Base-by-base conservation (phyloP, 805 yeast species). In the Candida ovalis region DNA sequence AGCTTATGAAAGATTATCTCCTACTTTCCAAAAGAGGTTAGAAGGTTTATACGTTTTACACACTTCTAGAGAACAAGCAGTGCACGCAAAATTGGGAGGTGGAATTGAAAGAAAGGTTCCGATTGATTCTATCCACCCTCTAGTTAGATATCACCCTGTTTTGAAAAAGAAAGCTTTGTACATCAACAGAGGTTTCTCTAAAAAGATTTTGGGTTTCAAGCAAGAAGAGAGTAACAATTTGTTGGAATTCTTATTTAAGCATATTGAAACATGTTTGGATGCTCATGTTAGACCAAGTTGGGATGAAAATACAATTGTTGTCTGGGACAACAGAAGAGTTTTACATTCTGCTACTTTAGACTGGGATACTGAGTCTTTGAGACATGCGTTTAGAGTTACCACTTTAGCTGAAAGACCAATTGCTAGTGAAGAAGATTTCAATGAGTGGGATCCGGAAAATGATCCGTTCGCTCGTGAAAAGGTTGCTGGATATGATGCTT, bases 281-380 rank as follows among this genome's bases (percentile, higher is more conserved):
- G 69, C 82, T 57, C 85, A 82, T 53, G 70, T 82, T 45, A 75
- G 88, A 59, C 86, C 85, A 42, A 72, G 64, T 45, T 84, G 87
- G 83, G 81, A 78, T 61, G 80, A 83, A 43, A 76, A 76, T 40
- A 75, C 87, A 1, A 84, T 84, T 38, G 86, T 82, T 12, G 64
- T 82, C 33, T 84, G 89, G 89, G 90, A 84, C 57, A 84, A 84
- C 71, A 78, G 90, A 62, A 71, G 82, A 58, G 78, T 80, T 4
- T 68, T 76, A 18, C 90, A 84, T 61, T 68, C 84, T 18, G 87
- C 87, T 21, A 71, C 79, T 22, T 76, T 79, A 48, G 89, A 84
- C 56, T 83, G 85, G 80, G 81, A 75, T 53, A 71, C 74, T 41
- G 82, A 84, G 12, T 75, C 72, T 37, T 73, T 77, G 19, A 77